Percentiles rank a stretch among this genome's conserved stretches.
Conservation (phyloP, 306 rosid species). For the apple (Malus domestica) region ASM211411v1 NC_041796.1:6031501-6032000, state of each 20-base stretch:
- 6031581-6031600: no score
- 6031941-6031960: no score
- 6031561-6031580: background rate
- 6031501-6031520: no score
- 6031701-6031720: background rate
- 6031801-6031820: background rate
- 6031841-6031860: background rate
- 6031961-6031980: no score
- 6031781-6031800: background rate
- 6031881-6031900: no score
- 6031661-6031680: background rate
- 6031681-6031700: background rate
- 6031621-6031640: background rate
- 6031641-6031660: background rate
- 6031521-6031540: no score
- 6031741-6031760: background rate
- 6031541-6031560: no score
- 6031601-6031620: background rate
- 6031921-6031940: accelerated
- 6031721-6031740: background rate
- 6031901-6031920: no score
- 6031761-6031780: background rate
- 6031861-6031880: background rate
- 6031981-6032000: no score
- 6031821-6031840: background rate